Base-by-base conservation (phyloP, 441 rosid species). In the Arabidopsis lyrata region DNA sequence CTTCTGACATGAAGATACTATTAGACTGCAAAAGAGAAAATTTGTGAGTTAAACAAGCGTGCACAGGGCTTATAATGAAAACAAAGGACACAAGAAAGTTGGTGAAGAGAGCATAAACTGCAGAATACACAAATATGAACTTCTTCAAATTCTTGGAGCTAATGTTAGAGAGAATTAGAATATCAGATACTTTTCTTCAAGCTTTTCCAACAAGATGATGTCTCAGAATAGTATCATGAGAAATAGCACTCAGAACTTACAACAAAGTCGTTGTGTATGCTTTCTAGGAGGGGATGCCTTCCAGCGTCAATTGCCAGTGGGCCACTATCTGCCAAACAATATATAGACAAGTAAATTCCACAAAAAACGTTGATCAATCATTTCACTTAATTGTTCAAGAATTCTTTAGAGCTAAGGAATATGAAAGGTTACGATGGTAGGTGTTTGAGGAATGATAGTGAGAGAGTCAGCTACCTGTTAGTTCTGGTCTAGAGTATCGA, bases 281-380 rank as follows among this genome's bases (percentile, higher is more conserved):
- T 86, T 83, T 93, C 99, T 63, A 91, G 84, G 77, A 95, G 86
- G 60, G 99, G 99, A 78, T 95, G 99, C 83, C 98, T 87, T 80
- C 98, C 99, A 68, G 91, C 88, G 78, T 95, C 98, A 76, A 95
- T 90, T 73, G 96, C 99, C 77, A 95, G 77, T 71, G 99, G 99
- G 74, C 98, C 97, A 84, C 80, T 82, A 50, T 85, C 99, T 95
- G 80, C 63, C 71, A 85, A 45, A 31, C 63, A 41, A 50, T 39
- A 52, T 41, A 79, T 48, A 57, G 20, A 11, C 41, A 39, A 47
- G 47, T 48, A 57, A 36, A 62, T 53, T 55, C 66, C 67, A 48
- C 34, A 39, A 6, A 22, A 42, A 53, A 35, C 31, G 38, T 57
- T 64, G 27, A 22, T 29, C 8, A 61, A 65, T 13, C 66, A 70